phyloP scores from a whole-genome alignment of 345 rosid species.

The Populus alba region DNA sequence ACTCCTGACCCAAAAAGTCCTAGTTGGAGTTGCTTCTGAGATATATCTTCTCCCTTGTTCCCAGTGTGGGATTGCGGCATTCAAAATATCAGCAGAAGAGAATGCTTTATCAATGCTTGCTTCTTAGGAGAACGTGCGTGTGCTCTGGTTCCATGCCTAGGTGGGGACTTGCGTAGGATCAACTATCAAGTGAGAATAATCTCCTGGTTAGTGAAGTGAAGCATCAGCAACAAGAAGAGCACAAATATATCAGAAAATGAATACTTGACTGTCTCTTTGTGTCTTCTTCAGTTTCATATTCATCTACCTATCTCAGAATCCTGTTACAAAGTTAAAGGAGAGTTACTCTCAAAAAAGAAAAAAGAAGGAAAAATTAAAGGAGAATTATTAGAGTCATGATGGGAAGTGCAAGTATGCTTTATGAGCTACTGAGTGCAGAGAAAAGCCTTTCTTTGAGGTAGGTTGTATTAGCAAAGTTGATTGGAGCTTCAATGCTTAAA shows the following conservation, averaged over 20 bases:
- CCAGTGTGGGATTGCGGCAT: background rate
- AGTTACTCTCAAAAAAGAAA: background rate
- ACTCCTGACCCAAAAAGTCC: background rate
- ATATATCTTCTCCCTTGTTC: background rate
- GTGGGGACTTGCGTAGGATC: background rate
- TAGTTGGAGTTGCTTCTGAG: background rate
- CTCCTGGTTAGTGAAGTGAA: no score
- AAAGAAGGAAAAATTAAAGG: background rate
- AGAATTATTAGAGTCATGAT: background rate
- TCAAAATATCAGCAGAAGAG: background rate
- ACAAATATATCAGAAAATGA: conserved; percentile 36
- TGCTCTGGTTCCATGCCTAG: background rate
- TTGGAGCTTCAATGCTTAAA: conserved; percentile 72
- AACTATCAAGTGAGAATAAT: no score
- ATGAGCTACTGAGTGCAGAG: background rate
- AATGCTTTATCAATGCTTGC: background rate
- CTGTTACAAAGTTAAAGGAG: conserved; percentile 19
- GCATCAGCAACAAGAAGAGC: no score
- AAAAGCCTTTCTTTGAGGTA: conserved; percentile 82
- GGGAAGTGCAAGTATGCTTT: background rate
- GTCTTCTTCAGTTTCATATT: conserved; percentile 57
- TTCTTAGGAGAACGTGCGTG: background rate
- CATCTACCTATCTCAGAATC: conserved; percentile 79
- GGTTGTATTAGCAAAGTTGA: conserved; percentile 79
- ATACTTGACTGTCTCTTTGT: conserved; percentile 48